Evolutionary conservation across 768 basidiomycete genomes (phyloP).

Genomic region (Phaeolepiota aurea): DNA sequence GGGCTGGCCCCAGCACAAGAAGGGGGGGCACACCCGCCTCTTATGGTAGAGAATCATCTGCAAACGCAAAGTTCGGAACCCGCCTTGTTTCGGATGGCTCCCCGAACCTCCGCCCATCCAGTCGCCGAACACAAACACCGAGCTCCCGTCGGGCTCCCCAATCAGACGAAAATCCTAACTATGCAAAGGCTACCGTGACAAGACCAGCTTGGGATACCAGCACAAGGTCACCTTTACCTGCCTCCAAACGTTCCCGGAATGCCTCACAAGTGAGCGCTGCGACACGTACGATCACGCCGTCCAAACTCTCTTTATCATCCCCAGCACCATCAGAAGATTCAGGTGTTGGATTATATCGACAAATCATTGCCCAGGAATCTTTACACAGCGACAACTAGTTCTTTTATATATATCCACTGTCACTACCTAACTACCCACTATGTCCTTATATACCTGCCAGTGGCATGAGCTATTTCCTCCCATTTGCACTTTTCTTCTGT

Average conservation of each 20-base stretch:
- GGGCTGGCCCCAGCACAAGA: slow-evolving; percentile 28
- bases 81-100: slow-evolving; percentile 65
- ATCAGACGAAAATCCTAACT: slow-evolving; percentile 59
- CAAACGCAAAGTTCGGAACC: slow-evolving; percentile 89
- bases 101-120: slow-evolving; percentile 45
- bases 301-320: slow-evolving; percentile 42
- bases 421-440: slow-evolving; percentile 13
- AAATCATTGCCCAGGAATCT: slow-evolving; percentile 70
- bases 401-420: slow-evolving; percentile 9
- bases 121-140: slow-evolving; percentile 49
- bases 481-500: slow-evolving; percentile 4
- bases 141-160: slow-evolving; percentile 32
- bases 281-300: slow-evolving; percentile 18
- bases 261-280: slow-evolving; percentile 65
- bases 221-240: slow-evolving; percentile 34
- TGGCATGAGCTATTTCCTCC: slow-evolving; percentile 8
- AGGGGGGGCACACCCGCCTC: slow-evolving; percentile 38
- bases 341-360: slow-evolving; percentile 76
- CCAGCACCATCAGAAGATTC: slow-evolving; percentile 79
- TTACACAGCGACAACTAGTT: slow-evolving; percentile 36
- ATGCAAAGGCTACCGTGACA: slow-evolving; percentile 66
- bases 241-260: slow-evolving; percentile 60
- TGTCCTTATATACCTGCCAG: slow-evolving; percentile 11
- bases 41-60: slow-evolving; percentile 75
- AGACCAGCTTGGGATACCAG: slow-evolving; percentile 68